Evolutionary conservation across 768 basidiomycete genomes (phyloP), one percentile per base, ranked within the genome.

Genomic region (Coprinopsis marcescibilis): DNA sequence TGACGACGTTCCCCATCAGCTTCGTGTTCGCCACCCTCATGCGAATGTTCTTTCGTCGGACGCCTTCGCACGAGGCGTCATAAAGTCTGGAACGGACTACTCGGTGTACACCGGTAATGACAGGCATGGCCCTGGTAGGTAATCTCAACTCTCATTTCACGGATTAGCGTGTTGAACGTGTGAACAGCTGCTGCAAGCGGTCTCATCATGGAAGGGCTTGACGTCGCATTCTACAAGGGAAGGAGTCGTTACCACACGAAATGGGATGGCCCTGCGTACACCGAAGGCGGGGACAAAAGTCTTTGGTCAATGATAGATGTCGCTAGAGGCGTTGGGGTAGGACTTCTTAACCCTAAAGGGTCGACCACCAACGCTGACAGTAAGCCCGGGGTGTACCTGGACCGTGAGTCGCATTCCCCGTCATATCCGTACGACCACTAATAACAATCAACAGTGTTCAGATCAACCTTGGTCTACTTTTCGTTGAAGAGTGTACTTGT

Each of bases 301-400:
- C 65, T 92, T 7, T 91, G 88, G 87, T 72, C 79, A 2, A 86
- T 89, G 82, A 76, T 91, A 76, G 85, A 90, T 51, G 70, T 73
- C 1, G 67, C 79, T 0, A 63, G 70, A 41, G 77, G 71, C 2
- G 77, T 80, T 0, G 85, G 81, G 6, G 38, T 71, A 5, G 69
- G 69, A 2, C 61, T 91, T 24, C 64, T 83, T 20, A 75, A 82
- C 34, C 63, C 66, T 35, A 26, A 29, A 45, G 43, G 11, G 45
- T 38, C 14, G 25, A 43, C 34, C 35, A 26, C 40, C 4, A 43
- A 42, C 37, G n/a, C n/a, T n/a, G 43, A 30, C 27, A 42, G 45
- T 45, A 45, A 47, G 23, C 44, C 45, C 3, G 54, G 48, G 4
- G 81, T 87, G 3, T 89, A 86, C 62, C 87, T 89, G 55, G 89